These are phyloP conservation scores for Onygenales sp. DNA, from an alignment of 2,329 filamentous ascomycete genomes.

Conservation along the genomic window DNA sequence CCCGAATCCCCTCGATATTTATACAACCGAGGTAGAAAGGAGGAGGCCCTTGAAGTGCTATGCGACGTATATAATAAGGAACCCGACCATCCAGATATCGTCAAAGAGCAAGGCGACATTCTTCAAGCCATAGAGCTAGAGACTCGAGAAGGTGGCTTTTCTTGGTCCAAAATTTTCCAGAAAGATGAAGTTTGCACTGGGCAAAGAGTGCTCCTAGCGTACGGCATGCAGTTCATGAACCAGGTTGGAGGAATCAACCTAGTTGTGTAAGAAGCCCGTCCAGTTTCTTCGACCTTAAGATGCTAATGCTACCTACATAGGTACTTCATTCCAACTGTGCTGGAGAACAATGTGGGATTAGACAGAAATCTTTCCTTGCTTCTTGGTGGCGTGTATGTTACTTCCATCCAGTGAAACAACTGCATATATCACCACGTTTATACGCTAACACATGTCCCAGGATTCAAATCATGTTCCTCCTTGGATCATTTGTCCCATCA, in stretches of 20 bases:
- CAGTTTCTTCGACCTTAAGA: neutral
- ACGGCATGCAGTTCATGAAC: conserved; percentile 42
- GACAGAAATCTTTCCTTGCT: conserved; percentile 35
- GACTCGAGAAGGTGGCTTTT: conserved; percentile 20
- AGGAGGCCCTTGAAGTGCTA: conserved; percentile 27
- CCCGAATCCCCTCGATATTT: conserved; percentile 39
- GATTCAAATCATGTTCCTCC: conserved; percentile 30
- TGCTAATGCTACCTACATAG: neutral
- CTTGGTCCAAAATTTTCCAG: conserved; percentile 34
- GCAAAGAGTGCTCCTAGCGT: conserved; percentile 38
- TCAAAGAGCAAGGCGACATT: conserved; percentile 7
- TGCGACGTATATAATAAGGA: conserved; percentile 19
- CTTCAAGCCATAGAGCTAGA: conserved; percentile 4
- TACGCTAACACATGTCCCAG: neutral
- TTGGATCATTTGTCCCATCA: conserved; percentile 36
- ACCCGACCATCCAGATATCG: conserved; percentile 3
- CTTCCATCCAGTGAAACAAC: neutral
- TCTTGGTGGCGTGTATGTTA: conserved; percentile 32
- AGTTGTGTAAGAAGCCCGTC: conserved; percentile 31
- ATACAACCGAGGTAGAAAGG: conserved; percentile 23
- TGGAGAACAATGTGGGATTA: conserved; percentile 39
- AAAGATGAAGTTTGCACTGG: conserved; percentile 36
- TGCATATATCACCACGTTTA: neutral
- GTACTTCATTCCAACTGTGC: conserved; percentile 20
- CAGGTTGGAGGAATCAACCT: conserved; percentile 41